phyloP scores from a whole-genome alignment of 2,329 filamentous ascomycete genomes.

The Colletotrichum eremochloae region DNA sequence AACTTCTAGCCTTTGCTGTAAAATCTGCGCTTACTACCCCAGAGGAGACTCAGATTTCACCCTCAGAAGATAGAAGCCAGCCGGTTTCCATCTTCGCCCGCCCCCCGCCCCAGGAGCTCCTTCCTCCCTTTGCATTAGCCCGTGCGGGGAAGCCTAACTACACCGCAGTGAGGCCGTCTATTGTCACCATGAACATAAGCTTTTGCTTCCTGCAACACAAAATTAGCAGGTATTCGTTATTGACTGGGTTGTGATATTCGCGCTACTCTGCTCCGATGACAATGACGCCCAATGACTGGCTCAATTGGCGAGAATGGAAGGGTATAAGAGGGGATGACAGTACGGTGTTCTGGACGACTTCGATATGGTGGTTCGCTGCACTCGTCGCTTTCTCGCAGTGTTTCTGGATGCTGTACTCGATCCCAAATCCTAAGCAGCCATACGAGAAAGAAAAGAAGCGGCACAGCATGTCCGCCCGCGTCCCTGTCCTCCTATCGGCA shows the following conservation, averaged over 20 bases:
- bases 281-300: slow-evolving; percentile 18
- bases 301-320: slow-evolving; percentile 10
- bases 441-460: slow-evolving; percentile 18
- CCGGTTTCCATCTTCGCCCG: slow-evolving; percentile 4
- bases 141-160: slow-evolving; percentile 36
- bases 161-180: slow-evolving; percentile 19
- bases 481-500: slow-evolving; percentile 18
- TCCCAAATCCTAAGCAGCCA: not conserved
- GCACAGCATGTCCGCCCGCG: slow-evolving; percentile 1
- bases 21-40: not conserved
- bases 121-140: not conserved
- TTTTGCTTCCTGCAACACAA: slow-evolving; percentile 12
- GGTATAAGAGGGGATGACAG: slow-evolving; percentile 11
- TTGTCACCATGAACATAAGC: slow-evolving; percentile 5
- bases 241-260: not conserved
- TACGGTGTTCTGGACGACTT: not conserved
- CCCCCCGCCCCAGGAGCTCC: not conserved
- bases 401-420: slow-evolving; percentile 23
- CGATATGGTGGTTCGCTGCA: slow-evolving; percentile 33
- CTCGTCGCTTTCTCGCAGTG: slow-evolving; percentile 28
- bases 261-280: not conserved
- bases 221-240: not conserved
- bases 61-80: not conserved
- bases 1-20: not conserved
- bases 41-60: not conserved